A percentile compares a stretch with the other conserved stretches of the same genome.
These are phyloP conservation scores for Syzygium grande DNA, from an alignment of 345 rosid genomes.

Conservation along the genomic window DNA sequence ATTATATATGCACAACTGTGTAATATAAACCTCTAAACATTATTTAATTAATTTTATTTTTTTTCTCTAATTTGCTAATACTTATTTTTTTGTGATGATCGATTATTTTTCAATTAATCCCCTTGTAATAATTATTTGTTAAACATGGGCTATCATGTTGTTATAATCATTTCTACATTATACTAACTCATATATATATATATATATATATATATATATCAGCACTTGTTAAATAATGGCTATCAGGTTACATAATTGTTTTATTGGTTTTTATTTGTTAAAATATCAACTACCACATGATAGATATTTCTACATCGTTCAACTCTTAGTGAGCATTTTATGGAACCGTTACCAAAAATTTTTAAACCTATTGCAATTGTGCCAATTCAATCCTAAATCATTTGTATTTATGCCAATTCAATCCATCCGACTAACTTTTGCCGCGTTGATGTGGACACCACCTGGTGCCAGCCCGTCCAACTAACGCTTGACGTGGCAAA, in stretches of 20 bases:
- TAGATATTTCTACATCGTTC: not conserved
- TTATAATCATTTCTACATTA: not conserved
- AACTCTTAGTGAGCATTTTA: not conserved
- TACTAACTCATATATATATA: too few relatives aligned
- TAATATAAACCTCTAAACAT: not conserved
- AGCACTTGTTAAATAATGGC: not conserved
- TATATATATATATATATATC: not conserved
- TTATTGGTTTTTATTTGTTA: not conserved
- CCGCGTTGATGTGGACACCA: too few relatives aligned
- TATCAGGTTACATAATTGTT: not conserved
- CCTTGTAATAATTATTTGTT: not conserved
- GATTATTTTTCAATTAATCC: not conserved
- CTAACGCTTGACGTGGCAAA: too few relatives aligned
- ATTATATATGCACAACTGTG: not conserved
- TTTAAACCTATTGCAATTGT: too few relatives aligned
- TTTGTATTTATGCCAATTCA: too few relatives aligned
- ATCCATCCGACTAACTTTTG: too few relatives aligned
- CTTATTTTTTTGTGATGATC: not conserved
- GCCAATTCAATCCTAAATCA: too few relatives aligned
- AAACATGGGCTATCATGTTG: not conserved
- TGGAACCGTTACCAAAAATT: too few relatives aligned
- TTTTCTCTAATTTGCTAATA: not conserved
- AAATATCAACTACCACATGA: not conserved
- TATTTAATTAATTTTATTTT: too few relatives aligned
- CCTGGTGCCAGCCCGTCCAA: too few relatives aligned